Conservation (phyloP, 495 filamentous ascomycete genomes). For the Neurospora terricola region DNA sequence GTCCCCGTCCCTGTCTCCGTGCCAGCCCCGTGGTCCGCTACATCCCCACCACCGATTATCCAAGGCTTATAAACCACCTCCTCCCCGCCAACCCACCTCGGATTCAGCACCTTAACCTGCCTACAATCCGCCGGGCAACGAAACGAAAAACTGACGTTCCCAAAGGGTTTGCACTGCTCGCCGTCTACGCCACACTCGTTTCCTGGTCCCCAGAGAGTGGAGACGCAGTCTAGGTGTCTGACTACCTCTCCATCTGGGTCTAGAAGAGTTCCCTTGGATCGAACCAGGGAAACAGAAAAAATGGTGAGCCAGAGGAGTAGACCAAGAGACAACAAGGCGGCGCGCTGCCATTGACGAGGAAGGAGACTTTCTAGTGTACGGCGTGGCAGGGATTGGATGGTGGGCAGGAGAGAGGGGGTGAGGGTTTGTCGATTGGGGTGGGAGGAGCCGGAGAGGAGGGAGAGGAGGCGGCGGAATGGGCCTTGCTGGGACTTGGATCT, state of each 20-base stretch:
- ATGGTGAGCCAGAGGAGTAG: constrained; percentile 57
- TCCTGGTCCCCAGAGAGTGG: constrained; percentile 49
- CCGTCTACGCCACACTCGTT: constrained; percentile 72
- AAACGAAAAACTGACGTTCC: constrained; percentile 57
- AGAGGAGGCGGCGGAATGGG: neutral
- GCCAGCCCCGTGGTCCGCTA: too few relatives aligned
- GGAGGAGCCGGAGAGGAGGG: constrained; percentile 7
- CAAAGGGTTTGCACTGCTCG: constrained; percentile 65
- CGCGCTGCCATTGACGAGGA: constrained; percentile 48
- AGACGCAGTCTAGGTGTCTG: constrained; percentile 50
- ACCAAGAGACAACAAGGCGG: constrained; percentile 44
- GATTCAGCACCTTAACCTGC: constrained; percentile 53
- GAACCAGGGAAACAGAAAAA: constrained; percentile 43
- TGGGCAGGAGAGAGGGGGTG: constrained; percentile 49
- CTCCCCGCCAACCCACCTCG: constrained; percentile 60
- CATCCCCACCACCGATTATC: constrained; percentile 58
- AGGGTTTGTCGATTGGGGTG: constrained; percentile 33
- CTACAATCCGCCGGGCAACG: constrained; percentile 68
- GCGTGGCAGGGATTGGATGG: constrained; percentile 54
- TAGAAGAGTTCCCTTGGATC: constrained; percentile 50
- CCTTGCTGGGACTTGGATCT: too few relatives aligned
- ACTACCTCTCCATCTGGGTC: constrained; percentile 50
- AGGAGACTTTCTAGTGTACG: constrained; percentile 46
- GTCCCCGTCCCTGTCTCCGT: constrained; percentile 8
- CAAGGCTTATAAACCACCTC: constrained; percentile 58